A percentile compares a stretch with the other conserved stretches of the same genome.
Conservation (phyloP, 2,329 filamentous ascomycete species). For the Penicillium sp. region DNA sequence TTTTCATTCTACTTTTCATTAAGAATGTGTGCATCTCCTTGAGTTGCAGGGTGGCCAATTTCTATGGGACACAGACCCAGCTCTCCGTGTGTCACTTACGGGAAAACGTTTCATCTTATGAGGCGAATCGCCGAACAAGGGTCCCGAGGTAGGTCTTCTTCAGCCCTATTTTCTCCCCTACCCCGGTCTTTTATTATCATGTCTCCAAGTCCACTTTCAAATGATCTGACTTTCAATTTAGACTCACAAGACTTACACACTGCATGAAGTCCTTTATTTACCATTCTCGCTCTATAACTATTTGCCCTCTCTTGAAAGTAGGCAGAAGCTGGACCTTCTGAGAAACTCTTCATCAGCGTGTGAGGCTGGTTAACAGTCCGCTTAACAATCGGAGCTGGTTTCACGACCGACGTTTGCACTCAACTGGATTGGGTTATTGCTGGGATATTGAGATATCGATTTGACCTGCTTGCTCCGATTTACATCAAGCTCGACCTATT, state of each 20-base stretch:
- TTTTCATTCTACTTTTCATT: neutral
- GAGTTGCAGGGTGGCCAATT: conserved; percentile 14
- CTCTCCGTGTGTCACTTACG: conserved; percentile 26
- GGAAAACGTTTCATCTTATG: conserved; percentile 29
- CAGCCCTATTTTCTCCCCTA: conserved; percentile 21
- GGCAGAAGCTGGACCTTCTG: conserved; percentile 25
- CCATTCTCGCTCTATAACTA: conserved; percentile 5
- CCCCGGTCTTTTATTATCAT: conserved; percentile 1
- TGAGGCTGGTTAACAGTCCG: conserved; percentile 17
- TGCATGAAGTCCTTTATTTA: conserved; percentile 12
- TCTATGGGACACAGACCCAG: conserved; percentile 28
- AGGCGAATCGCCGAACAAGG: conserved; percentile 27
- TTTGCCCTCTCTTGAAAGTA: conserved; percentile 12
- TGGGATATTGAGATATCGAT: conserved; percentile 20
- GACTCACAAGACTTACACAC: conserved; percentile 10
- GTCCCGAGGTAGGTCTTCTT: conserved; percentile 18
- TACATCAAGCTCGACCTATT: conserved; percentile 11
- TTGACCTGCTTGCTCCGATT: conserved; percentile 16
- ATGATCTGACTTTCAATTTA: conserved; percentile 21
- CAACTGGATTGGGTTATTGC: conserved; percentile 28
- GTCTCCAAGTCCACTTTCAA: conserved; percentile 7
- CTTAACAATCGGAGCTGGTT: conserved; percentile 23
- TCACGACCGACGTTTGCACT: conserved; percentile 24
- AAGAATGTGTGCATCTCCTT: conserved; percentile 22
- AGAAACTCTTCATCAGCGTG: conserved; percentile 10